These are phyloP conservation scores for Ogataea polymorpha DNA, from an alignment of 805 yeast genomes.

Conservation along the genomic window DNA sequence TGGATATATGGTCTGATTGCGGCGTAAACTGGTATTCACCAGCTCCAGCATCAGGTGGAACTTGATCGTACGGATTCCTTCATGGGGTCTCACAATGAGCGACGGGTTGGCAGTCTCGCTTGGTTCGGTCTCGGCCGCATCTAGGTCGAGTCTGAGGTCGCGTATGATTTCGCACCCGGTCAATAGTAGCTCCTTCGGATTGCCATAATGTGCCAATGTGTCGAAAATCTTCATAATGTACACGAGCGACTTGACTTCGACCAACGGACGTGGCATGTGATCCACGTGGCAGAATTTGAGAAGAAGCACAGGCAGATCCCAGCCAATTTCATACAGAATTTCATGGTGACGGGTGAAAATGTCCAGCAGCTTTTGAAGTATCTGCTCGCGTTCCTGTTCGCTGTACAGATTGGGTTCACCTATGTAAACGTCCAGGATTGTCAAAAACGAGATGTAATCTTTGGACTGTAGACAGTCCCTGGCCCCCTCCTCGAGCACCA, in stretches of 20 bases:
- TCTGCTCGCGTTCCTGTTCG: conserved; percentile 44
- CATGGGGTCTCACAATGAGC: conserved; percentile 3
- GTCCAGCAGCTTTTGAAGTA: conserved; percentile 45
- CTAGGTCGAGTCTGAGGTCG: conserved; percentile 26
- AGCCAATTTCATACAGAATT: conserved; percentile 68
- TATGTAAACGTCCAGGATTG: conserved; percentile 62
- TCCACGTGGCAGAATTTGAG: conserved; percentile 46
- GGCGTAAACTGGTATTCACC: conserved; percentile 51
- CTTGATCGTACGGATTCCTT: conserved; percentile 47
- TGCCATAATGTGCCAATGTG: conserved; percentile 63
- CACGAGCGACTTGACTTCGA: conserved; percentile 29
- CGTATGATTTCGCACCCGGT: conserved; percentile 64
- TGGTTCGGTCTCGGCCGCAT: not conserved
- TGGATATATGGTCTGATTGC: conserved; percentile 70
- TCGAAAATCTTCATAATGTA: conserved; percentile 51
- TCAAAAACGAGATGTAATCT: conserved; percentile 71
- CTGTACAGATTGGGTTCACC: conserved; percentile 45
- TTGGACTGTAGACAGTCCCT: conserved; percentile 37
- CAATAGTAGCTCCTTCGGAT: conserved; percentile 76
- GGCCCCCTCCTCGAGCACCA: conserved; percentile 25
- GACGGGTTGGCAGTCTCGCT: not conserved
- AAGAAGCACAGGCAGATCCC: conserved; percentile 83
- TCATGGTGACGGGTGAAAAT: conserved; percentile 45
- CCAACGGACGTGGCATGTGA: not conserved
- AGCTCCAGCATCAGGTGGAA: conserved; percentile 68